phyloP scores from a whole-genome alignment of 2,329 filamentous ascomycete species.

The Arthrobotrys conoides region DNA sequence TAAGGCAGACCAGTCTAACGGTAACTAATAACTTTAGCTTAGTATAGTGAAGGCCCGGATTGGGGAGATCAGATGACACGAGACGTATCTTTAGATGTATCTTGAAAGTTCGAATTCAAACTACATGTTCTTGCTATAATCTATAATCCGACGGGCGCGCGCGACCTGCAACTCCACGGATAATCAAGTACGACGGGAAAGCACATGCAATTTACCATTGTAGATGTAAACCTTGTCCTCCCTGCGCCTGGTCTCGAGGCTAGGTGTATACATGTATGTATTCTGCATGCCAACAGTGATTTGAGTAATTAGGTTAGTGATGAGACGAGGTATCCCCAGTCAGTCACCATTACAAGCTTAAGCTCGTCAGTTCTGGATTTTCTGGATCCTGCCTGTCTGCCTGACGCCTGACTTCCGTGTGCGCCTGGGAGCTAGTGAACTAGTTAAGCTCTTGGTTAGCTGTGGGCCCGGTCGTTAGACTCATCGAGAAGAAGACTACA shows the following conservation, averaged over 20 bases:
- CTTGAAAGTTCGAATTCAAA: too few relatives aligned
- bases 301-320: too few relatives aligned
- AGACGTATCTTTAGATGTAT: too few relatives aligned
- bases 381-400: constrained; percentile 2
- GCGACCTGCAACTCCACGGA: background rate
- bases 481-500: background rate
- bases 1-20: too few relatives aligned
- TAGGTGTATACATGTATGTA: background rate
- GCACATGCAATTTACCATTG: too few relatives aligned
- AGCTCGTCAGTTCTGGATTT: background rate
- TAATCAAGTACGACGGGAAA: background rate
- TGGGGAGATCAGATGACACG: background rate
- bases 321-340: background rate
- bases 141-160: too few relatives aligned
- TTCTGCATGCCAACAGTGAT: background rate
- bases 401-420: background rate
- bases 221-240: too few relatives aligned
- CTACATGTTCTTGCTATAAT: too few relatives aligned
- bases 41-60: background rate
- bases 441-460: too few relatives aligned
- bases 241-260: too few relatives aligned
- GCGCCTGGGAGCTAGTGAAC: background rate
- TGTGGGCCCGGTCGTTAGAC: background rate
- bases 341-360: background rate
- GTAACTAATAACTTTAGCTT: too few relatives aligned